A percentile compares a stretch with the other conserved stretches of the same genome.
phyloP scores from a whole-genome alignment of 2,329 filamentous ascomycete species.

The Aspergillus calidoustus region DNA sequence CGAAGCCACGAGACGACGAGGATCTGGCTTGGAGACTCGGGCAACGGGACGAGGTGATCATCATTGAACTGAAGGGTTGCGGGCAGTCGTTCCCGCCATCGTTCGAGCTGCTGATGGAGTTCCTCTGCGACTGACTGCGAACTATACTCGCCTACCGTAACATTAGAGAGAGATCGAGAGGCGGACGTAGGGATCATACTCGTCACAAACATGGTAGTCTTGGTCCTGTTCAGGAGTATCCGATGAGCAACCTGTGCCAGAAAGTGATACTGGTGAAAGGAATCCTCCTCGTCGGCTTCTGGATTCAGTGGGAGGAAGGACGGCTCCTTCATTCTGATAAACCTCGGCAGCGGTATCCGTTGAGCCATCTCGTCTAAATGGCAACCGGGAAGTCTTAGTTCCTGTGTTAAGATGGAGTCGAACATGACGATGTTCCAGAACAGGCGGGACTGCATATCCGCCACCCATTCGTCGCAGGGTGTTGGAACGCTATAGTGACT shows the following conservation, averaged over 20 bases:
- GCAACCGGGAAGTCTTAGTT: background rate
- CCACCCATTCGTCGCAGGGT: background rate
- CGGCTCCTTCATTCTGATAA: background rate
- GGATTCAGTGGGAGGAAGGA: background rate
- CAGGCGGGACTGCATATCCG: background rate
- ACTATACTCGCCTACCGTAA: background rate
- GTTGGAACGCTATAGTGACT: background rate
- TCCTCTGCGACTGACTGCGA: background rate
- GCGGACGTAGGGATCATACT: background rate
- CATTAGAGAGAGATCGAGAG: background rate
- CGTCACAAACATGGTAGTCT: conserved; percentile 2
- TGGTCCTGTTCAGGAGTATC: conserved; percentile 5
- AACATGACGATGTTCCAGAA: conserved; percentile 7
- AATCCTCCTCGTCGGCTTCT: background rate
- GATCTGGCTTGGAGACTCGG: background rate
- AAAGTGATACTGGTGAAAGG: conserved; percentile 1
- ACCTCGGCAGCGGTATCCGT: background rate
- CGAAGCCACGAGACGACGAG: conserved; percentile 5
- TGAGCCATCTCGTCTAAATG: background rate
- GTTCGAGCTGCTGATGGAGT: background rate
- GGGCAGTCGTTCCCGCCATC: background rate
- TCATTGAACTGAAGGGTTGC: background rate
- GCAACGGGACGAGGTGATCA: background rate
- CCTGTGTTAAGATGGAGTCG: background rate
- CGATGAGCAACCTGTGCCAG: conserved; percentile 5